Base-by-base conservation (phyloP, 768 basidiomycete species). In the button mushroom (Agaricus bisporus) region DNA sequence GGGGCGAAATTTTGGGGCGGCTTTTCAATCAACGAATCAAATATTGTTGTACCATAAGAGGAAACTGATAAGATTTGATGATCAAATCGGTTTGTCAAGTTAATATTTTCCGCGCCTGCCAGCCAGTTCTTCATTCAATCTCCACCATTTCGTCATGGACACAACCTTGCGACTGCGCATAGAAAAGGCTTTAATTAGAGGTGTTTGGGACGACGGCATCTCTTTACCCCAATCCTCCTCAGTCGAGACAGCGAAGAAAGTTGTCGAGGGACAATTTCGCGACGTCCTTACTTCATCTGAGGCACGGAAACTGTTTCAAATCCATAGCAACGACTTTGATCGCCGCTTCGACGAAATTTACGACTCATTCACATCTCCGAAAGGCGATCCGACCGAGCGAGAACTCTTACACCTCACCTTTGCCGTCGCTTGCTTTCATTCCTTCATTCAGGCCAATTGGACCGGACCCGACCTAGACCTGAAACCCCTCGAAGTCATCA, bases 371-470 rank as follows among this genome's bases (percentile, higher is more conserved):
- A 49, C 54, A 9, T 52, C 56, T 8, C 42, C 58, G 25, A 58
- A 51, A 36, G 60, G 63, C 4, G 69, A 73, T 46, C 66, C 68
- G 2, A 60, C 66, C 12, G 76, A 78, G 41, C 69, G 68, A 37
- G 88, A 88, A 64, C 61, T 86, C 18, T 56, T 76, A 36, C 77
- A 76, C 28, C 72, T 98, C 37, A 67, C 80, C 10, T 58, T 92
- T 9, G 91, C 82, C 0, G 76, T 95, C 9, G 84, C 92, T 5
- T 86, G 86, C 57, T 74, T 98, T 20, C 92, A 97, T 58, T 82
- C 90, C 0, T 99, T 95, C 71, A 75, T 94, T 4, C 97, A 99
- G 66, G 77, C 75, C 26, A 99, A 99, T 68, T 99, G 94, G 93
- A 98, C 95, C 0, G 97, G 97, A 5, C 97, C 97, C 2, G 79